A percentile compares a stretch with the other conserved stretches of the same genome.
Evolutionary conservation across 306 rosid genomes (phyloP).

Genomic region (Dryas drummondii): DNA sequence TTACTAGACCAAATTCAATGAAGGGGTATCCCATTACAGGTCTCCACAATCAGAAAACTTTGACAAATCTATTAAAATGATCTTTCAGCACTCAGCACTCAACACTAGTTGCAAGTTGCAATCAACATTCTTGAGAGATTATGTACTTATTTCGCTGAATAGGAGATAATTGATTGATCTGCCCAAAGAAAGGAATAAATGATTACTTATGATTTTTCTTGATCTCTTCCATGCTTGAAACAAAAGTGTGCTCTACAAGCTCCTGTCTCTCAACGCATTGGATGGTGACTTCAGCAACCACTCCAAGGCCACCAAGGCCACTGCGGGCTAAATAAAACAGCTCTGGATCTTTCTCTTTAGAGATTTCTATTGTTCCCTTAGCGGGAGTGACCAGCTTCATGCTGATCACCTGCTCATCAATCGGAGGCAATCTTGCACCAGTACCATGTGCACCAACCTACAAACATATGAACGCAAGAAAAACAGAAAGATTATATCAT

Average conservation of each 20-base stretch:
- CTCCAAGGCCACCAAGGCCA: conserved; percentile 98
- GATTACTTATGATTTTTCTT: conserved; percentile 92
- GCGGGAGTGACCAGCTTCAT: conserved; percentile 94
- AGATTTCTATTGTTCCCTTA: conserved; percentile 83
- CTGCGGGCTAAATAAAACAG: conserved; percentile 93
- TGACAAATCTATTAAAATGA: background rate
- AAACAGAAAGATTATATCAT: background rate
- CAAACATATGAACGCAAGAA: conserved; percentile 6
- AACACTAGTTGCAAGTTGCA: conserved; percentile 4
- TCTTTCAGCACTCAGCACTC: background rate
- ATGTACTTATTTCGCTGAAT: background rate
- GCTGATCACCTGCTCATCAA: conserved; percentile 89
- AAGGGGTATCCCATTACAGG: background rate
- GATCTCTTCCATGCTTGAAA: conserved; percentile 76
- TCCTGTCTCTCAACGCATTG: conserved; percentile 98
- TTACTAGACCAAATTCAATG: background rate
- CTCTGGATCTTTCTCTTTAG: conserved; percentile 83
- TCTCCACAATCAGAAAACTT: background rate
- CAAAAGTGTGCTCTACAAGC: conserved; percentile 87
- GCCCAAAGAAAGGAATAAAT: background rate
- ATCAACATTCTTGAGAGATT: conserved; percentile 1
- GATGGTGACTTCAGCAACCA: conserved; percentile 94
- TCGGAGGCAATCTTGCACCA: conserved; percentile 94
- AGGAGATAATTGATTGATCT: background rate
- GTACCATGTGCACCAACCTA: conserved; percentile 99